phyloP scores from a whole-genome alignment of 495 filamentous ascomycete species.

The Parachaetomium inaequale region DNA sequence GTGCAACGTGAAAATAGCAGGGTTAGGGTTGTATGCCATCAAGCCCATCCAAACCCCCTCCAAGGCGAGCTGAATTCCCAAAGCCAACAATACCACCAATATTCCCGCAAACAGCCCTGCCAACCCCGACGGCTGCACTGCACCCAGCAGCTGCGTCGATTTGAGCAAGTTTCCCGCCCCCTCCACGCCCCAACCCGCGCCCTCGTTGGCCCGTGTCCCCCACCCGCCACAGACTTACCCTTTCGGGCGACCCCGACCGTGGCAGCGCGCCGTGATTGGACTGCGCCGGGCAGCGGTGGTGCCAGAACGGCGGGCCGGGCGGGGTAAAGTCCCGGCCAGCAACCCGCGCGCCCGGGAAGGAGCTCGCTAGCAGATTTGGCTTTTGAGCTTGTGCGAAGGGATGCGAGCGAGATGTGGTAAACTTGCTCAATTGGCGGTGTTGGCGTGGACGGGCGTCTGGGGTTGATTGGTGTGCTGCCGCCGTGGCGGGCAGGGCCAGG shows the following conservation, averaged over 20 bases:
- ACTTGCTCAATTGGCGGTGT: conserved; percentile 25
- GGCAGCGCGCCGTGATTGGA: neutral
- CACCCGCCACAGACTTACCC: neutral
- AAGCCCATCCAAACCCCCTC: too few relatives aligned
- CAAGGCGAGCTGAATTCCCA: too few relatives aligned
- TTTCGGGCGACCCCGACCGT: neutral
- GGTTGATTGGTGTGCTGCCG: neutral
- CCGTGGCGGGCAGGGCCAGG: neutral
- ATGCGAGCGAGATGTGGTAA: neutral
- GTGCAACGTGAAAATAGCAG: too few relatives aligned
- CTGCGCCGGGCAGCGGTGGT: neutral
- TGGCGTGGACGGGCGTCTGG: neutral
- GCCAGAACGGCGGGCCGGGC: neutral
- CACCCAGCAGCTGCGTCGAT: conserved; percentile 19
- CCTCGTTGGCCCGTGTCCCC: neutral
- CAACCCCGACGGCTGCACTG: neutral
- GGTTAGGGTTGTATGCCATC: too few relatives aligned
- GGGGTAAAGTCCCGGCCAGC: neutral
- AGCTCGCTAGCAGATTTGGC: neutral
- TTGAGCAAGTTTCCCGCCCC: conserved; percentile 33
- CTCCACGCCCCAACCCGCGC: neutral
- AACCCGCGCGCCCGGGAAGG: neutral
- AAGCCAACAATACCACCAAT: neutral
- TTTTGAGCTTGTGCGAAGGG: neutral
- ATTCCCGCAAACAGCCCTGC: neutral